Base-by-base conservation (phyloP, 345 rosid genomes). In the Eucalyptus decipiens region DNA sequence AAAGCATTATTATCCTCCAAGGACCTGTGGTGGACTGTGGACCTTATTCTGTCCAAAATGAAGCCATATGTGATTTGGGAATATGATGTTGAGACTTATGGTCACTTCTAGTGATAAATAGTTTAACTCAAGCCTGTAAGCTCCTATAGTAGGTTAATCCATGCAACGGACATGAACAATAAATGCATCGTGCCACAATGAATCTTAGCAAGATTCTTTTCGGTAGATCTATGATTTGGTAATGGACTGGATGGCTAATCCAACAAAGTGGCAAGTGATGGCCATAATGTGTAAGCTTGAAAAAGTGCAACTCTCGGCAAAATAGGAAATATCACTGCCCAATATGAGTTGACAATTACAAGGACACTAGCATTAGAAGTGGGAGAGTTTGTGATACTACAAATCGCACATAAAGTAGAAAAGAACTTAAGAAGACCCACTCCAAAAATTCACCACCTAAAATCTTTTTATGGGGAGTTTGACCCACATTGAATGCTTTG, bases 401-500 rank as follows among this genome's bases (percentile, higher is more conserved):
- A 58, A 58, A 58, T 58, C 30, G 1, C 65, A 26, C n/a, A 26
- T 58, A 11, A 24, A 24, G 13, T 24, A 58, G 3, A 26, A 58
- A 58, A 58, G 65, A 58, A 58, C 65, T 58, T 58, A 58, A 58
- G 65, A 58, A 1, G 24, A 10, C 6, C 62, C 30, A 5, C 30
- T 11, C 14, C 3, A 56, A 56, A 56, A 56, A 13, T 24, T 56
- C 1, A 56, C 30, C 28, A 56, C 62, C 62, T 56, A 56, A 56
- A 56, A 24, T 56, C 30, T 56, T 56, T 56, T 56, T 24, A 23
- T 56, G 28, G 30, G 30, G 16, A 56, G 30, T 56, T 56, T 24
- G 1, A 56, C 62, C 62, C 1, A 10, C 7, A 0, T 10, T 11
- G 6, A 24, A 26, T 58, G 34, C 34, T 16, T 12, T 0, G 4